Base-by-base conservation (phyloP, 2,329 filamentous ascomycete species). In the Colletotrichum tamarilloi region DNA sequence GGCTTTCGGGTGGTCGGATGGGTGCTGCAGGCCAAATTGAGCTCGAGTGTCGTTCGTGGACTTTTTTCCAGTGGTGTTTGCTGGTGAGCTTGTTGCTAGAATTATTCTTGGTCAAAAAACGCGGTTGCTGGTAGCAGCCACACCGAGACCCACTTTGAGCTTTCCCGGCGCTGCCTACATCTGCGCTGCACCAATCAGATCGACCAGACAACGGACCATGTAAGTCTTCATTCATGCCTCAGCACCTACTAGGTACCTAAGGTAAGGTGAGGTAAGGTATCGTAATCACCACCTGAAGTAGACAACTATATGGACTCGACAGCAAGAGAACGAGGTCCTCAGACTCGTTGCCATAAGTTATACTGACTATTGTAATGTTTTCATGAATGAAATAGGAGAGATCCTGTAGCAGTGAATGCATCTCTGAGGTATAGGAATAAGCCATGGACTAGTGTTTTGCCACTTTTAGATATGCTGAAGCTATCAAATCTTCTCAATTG, bases 101-200 rank as follows among this genome's bases (percentile, higher is more conserved):
- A 56, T 35, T 65, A 28, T 62, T 65, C 32, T 38, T 42, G 42
- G 53, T 32, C 57, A 62, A 74, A 68, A 74, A 71, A 57, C 68
- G 68, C 72, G 68, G 68, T 68, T 74, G 68, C 68, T 60, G 64
- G 28, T 62, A n/a, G 26, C 65, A 62, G 65, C 55, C 65, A 67
- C 53, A 59, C 38, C 67, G 46, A 66, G 68, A 72, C 62, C 72
- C 68, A 67, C 72, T 42, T 38, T n/a, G 35, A 74, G 68, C 72
- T 74, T 63, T 30, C 56, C 24, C 19, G 11, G 16, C 28, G n/a
- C 52, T 55, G 14, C 22, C 52, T 55, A 24, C 42, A 49, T 28
- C 8, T 9, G 55, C 26, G 26, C 24, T 30, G 52, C 52, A 7
- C 62, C 62, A 65, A 65, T 65, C 52, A 65, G 52, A 65, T 14